Evolutionary conservation across 208 protist species (phyloP).

Genomic region (Leishmania amazonensis): DNA sequence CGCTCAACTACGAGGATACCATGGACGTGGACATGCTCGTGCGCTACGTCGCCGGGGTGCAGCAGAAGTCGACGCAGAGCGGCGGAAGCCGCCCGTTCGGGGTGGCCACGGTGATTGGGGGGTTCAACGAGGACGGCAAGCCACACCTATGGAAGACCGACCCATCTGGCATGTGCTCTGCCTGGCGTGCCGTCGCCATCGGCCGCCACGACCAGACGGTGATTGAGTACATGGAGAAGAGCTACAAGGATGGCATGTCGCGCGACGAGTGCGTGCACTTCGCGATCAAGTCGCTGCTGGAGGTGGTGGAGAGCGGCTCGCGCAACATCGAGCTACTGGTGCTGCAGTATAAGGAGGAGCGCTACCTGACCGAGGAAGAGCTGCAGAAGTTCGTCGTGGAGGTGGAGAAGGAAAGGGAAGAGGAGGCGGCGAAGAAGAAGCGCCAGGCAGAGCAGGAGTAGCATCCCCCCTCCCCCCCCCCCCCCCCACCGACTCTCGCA

Average conservation of each 20-base stretch:
- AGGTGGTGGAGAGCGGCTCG: conserved; percentile 96
- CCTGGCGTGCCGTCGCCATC: conserved; percentile 81
- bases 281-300: conserved; percentile 97
- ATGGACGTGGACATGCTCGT: conserved; percentile 98
- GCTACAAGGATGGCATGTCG: conserved; percentile 94
- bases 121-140: conserved; percentile 97
- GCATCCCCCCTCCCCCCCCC: not conserved
- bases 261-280: conserved; percentile 96
- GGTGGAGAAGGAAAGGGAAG: conserved; percentile 90
- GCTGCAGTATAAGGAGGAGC: conserved; percentile 62
- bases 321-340: conserved; percentile 92
- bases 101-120: conserved; percentile 98
- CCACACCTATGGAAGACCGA: conserved; percentile 93
- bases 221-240: conserved; percentile 99
- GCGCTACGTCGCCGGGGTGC: conserved; percentile 97
- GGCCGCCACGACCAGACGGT: conserved; percentile 98
- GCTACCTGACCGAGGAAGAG: conserved; percentile 81
- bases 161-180: conserved; percentile 85
- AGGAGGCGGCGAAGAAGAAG: conserved; percentile 81
- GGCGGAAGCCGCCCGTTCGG: conserved; percentile 99
- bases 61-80: conserved; percentile 98
- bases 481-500: not conserved
- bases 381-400: conserved; percentile 76
- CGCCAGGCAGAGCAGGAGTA: conserved; percentile 85
- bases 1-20: conserved; percentile 98